Percentiles rank a stretch among this genome's conserved stretches.
phyloP scores from a whole-genome alignment of 768 basidiomycete genomes.

The Mycena galopus region DNA sequence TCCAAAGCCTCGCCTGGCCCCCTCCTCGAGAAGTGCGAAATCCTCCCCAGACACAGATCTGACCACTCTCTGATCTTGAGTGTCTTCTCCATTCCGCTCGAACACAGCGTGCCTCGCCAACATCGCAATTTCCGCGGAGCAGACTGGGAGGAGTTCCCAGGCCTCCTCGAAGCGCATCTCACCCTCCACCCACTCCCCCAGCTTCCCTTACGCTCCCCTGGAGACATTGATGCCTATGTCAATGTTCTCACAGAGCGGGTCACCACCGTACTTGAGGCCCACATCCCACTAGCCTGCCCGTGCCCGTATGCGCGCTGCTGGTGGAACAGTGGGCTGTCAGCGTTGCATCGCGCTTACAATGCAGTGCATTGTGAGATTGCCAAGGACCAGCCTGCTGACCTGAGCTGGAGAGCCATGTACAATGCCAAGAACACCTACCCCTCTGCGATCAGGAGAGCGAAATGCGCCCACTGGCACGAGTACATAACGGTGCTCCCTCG shows the following conservation, averaged over 20 bases:
- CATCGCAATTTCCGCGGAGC: constrained; percentile 2
- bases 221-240: background rate
- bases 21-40: constrained; percentile 1
- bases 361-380: background rate
- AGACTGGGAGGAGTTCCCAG: constrained; percentile 5
- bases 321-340: background rate
- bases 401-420: background rate
- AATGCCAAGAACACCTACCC: background rate
- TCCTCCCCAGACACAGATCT: background rate
- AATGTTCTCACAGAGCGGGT: background rate
- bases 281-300: too few relatives aligned
- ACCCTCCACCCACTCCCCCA: background rate
- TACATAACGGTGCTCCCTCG: background rate
- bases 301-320: background rate
- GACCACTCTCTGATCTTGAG: background rate
- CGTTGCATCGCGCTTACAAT: background rate
- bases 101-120: background rate
- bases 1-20: background rate
- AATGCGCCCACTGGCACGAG: background rate
- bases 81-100: background rate
- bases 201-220: background rate
- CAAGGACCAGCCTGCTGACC: background rate
- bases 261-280: background rate
- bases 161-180: background rate
- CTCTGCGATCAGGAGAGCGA: background rate